Percentiles rank a stretch among this genome's conserved stretches.
phyloP scores from a whole-genome alignment of 768 basidiomycete species.

The Cubamyces sp. region DNA sequence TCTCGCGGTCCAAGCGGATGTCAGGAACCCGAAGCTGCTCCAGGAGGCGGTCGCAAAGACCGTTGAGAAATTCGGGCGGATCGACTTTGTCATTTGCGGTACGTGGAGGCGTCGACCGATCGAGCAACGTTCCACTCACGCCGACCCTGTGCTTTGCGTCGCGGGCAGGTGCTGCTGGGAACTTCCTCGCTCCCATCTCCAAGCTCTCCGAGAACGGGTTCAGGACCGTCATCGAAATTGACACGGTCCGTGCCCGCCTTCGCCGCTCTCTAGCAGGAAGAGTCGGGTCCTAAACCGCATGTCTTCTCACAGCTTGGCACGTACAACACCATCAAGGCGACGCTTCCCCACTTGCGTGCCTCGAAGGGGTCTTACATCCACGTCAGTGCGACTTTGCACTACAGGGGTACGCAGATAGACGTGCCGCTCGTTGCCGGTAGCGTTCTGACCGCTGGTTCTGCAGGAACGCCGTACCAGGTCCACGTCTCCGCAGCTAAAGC shows the following conservation, averaged over 20 bases:
- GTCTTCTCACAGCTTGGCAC: constrained; percentile 70
- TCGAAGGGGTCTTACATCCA: constrained; percentile 84
- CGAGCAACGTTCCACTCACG: background rate
- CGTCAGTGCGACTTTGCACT: constrained; percentile 89
- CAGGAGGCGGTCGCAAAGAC: constrained; percentile 75
- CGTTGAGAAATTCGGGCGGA: constrained; percentile 76
- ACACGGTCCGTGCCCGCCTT: constrained; percentile 60
- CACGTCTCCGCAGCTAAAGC: constrained; percentile 97
- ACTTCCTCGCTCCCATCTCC: constrained; percentile 89
- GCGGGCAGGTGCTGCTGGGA: constrained; percentile 84
- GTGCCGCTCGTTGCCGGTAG: background rate
- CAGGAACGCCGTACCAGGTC: constrained; percentile 83
- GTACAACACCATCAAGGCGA: constrained; percentile 94
- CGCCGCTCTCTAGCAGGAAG: background rate
- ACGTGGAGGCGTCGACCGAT: constrained; percentile 29
- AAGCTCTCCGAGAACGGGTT: constrained; percentile 89
- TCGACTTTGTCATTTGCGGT: constrained; percentile 97
- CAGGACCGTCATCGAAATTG: constrained; percentile 91
- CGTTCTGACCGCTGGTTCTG: constrained; percentile 18
- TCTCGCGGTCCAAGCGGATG: constrained; percentile 78
- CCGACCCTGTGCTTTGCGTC: background rate
- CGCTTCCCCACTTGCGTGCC: constrained; percentile 70
- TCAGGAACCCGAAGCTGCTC: constrained; percentile 74
- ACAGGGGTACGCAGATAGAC: constrained; percentile 55
- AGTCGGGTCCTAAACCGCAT: background rate